Percentiles rank a stretch among this genome's conserved stretches.
These are phyloP conservation scores for Uronychia setigera DNA, from an alignment of 73 alveolate species.

Conservation along the genomic window DNA sequence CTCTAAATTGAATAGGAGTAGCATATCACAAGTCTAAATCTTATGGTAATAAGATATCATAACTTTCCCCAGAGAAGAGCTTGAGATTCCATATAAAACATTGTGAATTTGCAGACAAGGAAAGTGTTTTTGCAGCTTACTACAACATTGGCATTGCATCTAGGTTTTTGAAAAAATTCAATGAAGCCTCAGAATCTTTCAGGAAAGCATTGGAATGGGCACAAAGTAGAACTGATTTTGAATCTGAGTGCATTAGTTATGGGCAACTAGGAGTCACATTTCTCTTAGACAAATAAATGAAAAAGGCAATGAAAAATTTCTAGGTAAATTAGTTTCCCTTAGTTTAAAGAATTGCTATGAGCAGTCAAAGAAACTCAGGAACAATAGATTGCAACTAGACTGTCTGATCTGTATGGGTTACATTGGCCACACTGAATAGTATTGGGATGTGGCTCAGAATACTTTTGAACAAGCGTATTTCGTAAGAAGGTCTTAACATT, in stretches of 20 bases:
- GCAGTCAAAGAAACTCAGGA: slow-evolving; percentile 18
- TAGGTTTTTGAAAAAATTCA: slow-evolving; percentile 74
- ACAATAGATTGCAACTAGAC: slow-evolving; percentile 41
- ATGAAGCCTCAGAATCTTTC: slow-evolving; percentile 79
- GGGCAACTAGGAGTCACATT: slow-evolving; percentile 69
- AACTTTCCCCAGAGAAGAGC: slow-evolving; percentile 33
- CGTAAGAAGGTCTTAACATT: slow-evolving; percentile 22
- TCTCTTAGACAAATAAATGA: slow-evolving; percentile 10
- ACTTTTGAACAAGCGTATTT: slow-evolving; percentile 44
- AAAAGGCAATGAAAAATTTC: slow-evolving; percentile 11
- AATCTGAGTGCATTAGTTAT: slow-evolving; percentile 70
- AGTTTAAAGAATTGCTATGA: slow-evolving; percentile 37
- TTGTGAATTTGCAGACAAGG: slow-evolving; percentile 88
- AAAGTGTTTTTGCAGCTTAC: slow-evolving; percentile 91
- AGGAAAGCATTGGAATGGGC: slow-evolving; percentile 90
- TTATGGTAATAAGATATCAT: slow-evolving; percentile 78
- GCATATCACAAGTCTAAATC: slow-evolving; percentile 86
- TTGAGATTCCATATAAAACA: slow-evolving; percentile 84
- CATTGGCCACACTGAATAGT: slow-evolving; percentile 23
- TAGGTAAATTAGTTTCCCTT: neutral
- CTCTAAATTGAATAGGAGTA: slow-evolving; percentile 96
- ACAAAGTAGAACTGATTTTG: slow-evolving; percentile 82
- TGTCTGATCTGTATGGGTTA: slow-evolving; percentile 47
- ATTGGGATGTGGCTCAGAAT: slow-evolving; percentile 34
- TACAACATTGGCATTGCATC: slow-evolving; percentile 92